These are phyloP conservation scores for Aurantiochytrium sp. DNA, from an alignment of 108 stramenopile species.

Conservation along the genomic window DNA sequence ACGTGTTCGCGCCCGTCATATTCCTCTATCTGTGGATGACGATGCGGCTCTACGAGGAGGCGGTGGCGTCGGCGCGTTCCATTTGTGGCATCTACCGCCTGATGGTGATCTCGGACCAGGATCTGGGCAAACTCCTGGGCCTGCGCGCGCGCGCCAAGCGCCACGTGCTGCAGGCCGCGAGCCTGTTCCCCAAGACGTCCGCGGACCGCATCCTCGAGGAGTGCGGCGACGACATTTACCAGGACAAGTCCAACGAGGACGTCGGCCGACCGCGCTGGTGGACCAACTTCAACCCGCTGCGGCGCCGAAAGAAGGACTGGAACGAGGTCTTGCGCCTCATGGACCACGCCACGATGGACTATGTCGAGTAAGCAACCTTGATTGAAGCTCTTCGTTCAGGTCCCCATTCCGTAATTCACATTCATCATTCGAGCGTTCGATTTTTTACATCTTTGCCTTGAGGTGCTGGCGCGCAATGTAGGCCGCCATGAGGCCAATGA, in stretches of 20 bases:
- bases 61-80: constrained; percentile 13
- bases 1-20: neutral
- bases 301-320: constrained; percentile 26
- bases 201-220: constrained; percentile 9
- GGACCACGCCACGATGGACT: constrained; percentile 13
- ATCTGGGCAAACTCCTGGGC: neutral
- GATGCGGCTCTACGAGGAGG: constrained; percentile 24
- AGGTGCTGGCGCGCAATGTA: neutral
- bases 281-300: constrained; percentile 27
- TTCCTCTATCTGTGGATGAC: neutral
- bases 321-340: neutral
- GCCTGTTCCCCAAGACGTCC: neutral
- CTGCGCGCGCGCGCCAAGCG: neutral
- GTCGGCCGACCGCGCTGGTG: neutral
- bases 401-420: too few relatives aligned
- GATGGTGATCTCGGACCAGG: neutral
- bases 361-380: constrained; percentile 26
- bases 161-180: neutral
- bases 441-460: too few relatives aligned
- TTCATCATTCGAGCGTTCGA: too few relatives aligned
- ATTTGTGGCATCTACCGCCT: constrained; percentile 29
- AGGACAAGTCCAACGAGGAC: neutral
- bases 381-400: too few relatives aligned
- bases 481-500: neutral
- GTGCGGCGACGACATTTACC: neutral